Percentiles rank a stretch among this genome's conserved stretches.
Conservation (phyloP, 345 rosid species). For the Corchorus capsularis region DNA sequence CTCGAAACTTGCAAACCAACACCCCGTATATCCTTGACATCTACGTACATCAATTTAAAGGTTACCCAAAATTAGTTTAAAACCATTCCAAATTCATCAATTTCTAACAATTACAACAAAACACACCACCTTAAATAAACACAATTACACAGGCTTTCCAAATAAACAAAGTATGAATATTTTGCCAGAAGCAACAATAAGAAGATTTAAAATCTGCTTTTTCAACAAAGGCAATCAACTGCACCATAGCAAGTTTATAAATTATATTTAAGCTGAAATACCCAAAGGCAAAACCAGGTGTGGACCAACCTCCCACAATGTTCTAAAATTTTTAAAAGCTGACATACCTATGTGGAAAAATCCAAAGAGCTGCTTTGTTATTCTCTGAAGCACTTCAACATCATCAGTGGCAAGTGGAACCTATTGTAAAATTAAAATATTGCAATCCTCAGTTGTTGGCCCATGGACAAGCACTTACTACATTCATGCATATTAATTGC, state of each 20-base stretch:
- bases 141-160: neutral
- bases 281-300: neutral
- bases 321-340: constrained; percentile 12
- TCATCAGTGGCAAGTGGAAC: constrained; percentile 86
- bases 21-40: constrained; percentile 85
- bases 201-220: neutral
- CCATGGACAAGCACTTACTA: neutral
- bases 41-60: constrained; percentile 32
- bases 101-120: neutral
- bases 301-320: neutral
- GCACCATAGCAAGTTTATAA: neutral
- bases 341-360: constrained; percentile 64
- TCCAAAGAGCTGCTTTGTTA: constrained; percentile 78
- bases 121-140: neutral
- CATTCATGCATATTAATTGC: no score
- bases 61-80: neutral
- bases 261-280: neutral
- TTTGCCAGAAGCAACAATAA: constrained; percentile 3
- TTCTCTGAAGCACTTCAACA: constrained; percentile 72
- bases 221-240: neutral
- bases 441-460: neutral
- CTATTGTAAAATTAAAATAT: constrained; percentile 31
- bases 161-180: neutral
- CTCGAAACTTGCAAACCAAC: constrained; percentile 96
- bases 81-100: constrained; percentile 6